Conservation (phyloP, 192 early-diverging fungal genomes). For the Podochytrium sp. region DNA sequence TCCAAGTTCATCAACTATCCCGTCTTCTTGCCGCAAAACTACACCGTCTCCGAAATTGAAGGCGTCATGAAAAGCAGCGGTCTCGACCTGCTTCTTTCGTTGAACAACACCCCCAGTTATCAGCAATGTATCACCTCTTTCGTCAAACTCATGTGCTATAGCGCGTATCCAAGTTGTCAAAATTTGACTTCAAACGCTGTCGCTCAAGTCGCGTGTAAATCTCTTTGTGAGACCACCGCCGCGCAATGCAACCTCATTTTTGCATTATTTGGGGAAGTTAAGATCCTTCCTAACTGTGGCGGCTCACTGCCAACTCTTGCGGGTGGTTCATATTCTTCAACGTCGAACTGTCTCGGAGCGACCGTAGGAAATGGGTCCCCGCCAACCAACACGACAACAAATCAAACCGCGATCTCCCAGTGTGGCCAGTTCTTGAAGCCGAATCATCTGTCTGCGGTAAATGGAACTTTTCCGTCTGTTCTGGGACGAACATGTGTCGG, state of each 20-base stretch:
- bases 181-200: background rate
- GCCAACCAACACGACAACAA: no score
- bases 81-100: constrained; percentile 3
- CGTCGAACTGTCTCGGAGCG: background rate
- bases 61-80: constrained; percentile 3
- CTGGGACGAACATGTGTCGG: background rate
- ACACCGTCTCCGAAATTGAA: background rate
- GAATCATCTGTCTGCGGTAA: no score
- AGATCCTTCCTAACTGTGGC: background rate
- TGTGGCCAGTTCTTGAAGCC: no score
- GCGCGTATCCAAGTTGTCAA: constrained; percentile 10
- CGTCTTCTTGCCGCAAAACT: background rate
- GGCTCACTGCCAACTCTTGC: background rate
- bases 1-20: constrained; percentile 12
- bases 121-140: background rate
- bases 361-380: background rate
- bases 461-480: background rate
- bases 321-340: constrained; percentile 2
- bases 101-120: constrained; percentile 1
- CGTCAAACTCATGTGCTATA: background rate
- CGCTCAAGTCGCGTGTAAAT: background rate
- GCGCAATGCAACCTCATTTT: background rate
- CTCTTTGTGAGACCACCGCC: constrained; percentile 4
- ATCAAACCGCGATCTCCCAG: no score
- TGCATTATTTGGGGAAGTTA: constrained; percentile 20